A percentile compares a stretch with the other conserved stretches of the same genome.
phyloP scores from a whole-genome alignment of 345 rosid species.

The Litchi chinensis region DNA sequence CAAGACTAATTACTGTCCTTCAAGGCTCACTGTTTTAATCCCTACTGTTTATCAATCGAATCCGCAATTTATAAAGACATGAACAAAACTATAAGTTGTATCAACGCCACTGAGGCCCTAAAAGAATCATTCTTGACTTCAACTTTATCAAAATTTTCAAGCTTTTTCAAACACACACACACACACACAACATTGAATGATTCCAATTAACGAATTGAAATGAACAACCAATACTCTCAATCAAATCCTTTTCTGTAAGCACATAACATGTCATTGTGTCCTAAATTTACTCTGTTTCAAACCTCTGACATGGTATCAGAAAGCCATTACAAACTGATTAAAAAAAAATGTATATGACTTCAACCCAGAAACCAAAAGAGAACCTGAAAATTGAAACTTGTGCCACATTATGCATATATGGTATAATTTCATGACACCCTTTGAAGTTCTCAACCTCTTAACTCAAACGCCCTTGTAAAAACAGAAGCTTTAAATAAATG shows the following conservation, averaged over 20 bases:
- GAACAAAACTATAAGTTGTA: neutral
- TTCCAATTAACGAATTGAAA: slow-evolving; percentile 8
- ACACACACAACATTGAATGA: neutral
- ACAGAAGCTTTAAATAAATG: slow-evolving; percentile 4
- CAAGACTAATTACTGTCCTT: neutral
- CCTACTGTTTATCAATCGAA: neutral
- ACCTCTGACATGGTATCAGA: neutral
- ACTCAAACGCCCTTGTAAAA: slow-evolving; percentile 1
- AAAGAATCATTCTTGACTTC: neutral
- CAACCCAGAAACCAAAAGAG: slow-evolving; percentile 12
- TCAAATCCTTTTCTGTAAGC: neutral
- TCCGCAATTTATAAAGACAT: neutral
- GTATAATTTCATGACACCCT: neutral
- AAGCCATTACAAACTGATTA: neutral
- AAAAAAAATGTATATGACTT: neutral
- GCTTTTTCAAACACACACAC: neutral
- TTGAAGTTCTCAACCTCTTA: neutral
- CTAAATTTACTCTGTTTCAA: neutral
- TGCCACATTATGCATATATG: slow-evolving; percentile 1
- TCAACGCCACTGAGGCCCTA: neutral
- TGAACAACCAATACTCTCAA: neutral
- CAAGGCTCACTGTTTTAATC: neutral
- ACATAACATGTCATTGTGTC: neutral
- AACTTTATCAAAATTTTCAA: neutral
- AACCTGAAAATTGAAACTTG: neutral